A percentile compares a stretch with the other conserved stretches of the same genome.
Conservation (phyloP, 202 grass and related monocot species). For the Zoysia matrella region DNA sequence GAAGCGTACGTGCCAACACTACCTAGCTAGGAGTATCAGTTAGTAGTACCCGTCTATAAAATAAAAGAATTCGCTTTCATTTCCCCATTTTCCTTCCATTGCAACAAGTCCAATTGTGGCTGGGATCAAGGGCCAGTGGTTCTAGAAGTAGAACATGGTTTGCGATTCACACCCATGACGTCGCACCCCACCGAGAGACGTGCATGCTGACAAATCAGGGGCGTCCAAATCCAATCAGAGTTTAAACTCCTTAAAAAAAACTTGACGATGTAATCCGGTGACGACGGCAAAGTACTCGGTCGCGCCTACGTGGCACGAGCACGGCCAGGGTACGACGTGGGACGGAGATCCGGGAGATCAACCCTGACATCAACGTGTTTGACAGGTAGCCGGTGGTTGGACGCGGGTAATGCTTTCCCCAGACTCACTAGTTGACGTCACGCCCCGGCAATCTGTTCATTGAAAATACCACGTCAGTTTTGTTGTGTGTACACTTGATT, state of each 20-base stretch:
- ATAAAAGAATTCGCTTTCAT: too few relatives aligned
- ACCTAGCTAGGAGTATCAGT: too few relatives aligned
- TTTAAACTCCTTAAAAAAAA: neutral
- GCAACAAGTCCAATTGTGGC: neutral
- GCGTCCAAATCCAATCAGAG: constrained; percentile 14
- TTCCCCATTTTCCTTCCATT: neutral
- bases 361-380: constrained; percentile 40
- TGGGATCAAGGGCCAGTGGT: too few relatives aligned
- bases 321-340: constrained; percentile 43
- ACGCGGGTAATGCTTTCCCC: neutral
- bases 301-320: constrained; percentile 32
- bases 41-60: too few relatives aligned
- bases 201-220: constrained; percentile 6
- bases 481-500: too few relatives aligned
- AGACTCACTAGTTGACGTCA: constrained; percentile 17
- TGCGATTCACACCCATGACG: neutral
- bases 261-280: too few relatives aligned
- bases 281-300: neutral
- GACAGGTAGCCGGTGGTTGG: constrained; percentile 23
- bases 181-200: constrained; percentile 16
- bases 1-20: too few relatives aligned
- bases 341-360: constrained; percentile 47
- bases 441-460: neutral
- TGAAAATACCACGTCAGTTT: neutral
- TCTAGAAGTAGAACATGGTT: neutral